These are phyloP conservation scores for Hypomyces rosellus DNA, from an alignment of 2,329 filamentous ascomycete genomes.

Conservation along the genomic window DNA sequence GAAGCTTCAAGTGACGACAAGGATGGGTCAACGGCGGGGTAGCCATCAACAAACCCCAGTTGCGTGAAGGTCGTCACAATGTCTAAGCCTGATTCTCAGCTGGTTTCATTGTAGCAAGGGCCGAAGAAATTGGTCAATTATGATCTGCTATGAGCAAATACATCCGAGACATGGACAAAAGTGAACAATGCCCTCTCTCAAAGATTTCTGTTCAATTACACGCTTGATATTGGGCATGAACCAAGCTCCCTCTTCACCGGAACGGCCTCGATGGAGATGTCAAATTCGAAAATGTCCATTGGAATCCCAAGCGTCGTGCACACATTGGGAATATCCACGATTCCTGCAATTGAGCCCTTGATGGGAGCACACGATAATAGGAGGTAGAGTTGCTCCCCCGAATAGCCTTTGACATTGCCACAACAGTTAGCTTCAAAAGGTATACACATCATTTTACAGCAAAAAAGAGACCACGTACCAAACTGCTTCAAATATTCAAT, in stretches of 20 bases:
- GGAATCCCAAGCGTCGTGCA: constrained; percentile 85
- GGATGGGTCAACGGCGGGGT: too few species aligned
- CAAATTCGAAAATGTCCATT: constrained; percentile 93
- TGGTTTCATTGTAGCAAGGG: too few species aligned
- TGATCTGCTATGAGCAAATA: too few species aligned
- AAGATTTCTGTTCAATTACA: neutral
- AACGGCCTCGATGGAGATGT: constrained; percentile 52
- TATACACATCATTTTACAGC: neutral
- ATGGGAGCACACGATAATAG: constrained; percentile 79
- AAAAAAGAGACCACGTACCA: constrained; percentile 15
- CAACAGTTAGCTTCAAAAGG: neutral
- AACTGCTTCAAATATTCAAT: constrained; percentile 33
- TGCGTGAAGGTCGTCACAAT: too few species aligned
- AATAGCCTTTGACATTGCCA: constrained; percentile 44
- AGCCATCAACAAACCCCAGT: too few species aligned
- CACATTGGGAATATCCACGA: constrained; percentile 86
- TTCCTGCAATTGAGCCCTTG: constrained; percentile 80
- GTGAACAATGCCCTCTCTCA: neutral
- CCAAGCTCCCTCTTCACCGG: constrained; percentile 17
- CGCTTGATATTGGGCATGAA: constrained; percentile 14
- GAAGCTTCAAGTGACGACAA: too few species aligned
- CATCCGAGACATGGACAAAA: neutral
- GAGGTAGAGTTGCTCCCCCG: constrained; percentile 75
- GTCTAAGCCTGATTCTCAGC: too few species aligned
- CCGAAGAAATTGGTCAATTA: neutral